Evolutionary conservation across 2,329 filamentous ascomycete species (phyloP).

Genomic region (Talaromyces amestolkiae): DNA sequence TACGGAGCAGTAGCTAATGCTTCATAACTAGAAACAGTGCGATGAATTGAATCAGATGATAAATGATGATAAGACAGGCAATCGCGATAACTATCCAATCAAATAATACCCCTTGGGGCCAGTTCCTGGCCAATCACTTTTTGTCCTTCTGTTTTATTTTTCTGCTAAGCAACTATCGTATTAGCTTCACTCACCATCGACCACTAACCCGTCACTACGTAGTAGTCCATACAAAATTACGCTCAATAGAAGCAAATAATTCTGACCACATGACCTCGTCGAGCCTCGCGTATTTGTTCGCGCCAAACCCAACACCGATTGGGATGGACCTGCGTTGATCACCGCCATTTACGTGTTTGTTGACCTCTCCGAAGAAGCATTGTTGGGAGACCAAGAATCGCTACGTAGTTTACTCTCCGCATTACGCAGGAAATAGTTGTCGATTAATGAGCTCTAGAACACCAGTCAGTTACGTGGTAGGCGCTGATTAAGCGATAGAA

Average conservation of each 20-base stretch:
- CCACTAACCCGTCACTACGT: neutral
- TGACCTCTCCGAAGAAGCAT: neutral
- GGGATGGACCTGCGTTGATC: conserved; percentile 1
- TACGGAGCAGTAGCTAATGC: neutral
- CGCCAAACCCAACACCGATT: neutral
- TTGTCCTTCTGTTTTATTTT: neutral
- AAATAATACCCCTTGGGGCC: neutral
- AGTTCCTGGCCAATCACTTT: neutral
- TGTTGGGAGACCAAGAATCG: neutral
- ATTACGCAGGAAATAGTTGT: neutral
- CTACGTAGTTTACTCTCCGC: neutral
- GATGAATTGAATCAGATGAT: neutral
- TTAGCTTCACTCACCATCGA: neutral
- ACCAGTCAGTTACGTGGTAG: neutral
- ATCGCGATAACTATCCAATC: neutral
- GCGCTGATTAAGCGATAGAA: neutral
- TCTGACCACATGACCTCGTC: conserved; percentile 8
- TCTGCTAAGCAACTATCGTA: neutral
- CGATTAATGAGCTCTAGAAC: neutral
- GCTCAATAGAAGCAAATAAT: neutral
- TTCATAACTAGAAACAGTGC: neutral
- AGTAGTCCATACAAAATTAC: neutral
- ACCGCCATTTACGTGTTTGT: conserved; percentile 7
- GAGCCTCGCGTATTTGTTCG: conserved; percentile 4
- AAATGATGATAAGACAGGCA: neutral